Evolutionary conservation across 768 basidiomycete genomes (phyloP), one percentile per base, ranked within the genome.

Genomic region (Suillus ampliporus): DNA sequence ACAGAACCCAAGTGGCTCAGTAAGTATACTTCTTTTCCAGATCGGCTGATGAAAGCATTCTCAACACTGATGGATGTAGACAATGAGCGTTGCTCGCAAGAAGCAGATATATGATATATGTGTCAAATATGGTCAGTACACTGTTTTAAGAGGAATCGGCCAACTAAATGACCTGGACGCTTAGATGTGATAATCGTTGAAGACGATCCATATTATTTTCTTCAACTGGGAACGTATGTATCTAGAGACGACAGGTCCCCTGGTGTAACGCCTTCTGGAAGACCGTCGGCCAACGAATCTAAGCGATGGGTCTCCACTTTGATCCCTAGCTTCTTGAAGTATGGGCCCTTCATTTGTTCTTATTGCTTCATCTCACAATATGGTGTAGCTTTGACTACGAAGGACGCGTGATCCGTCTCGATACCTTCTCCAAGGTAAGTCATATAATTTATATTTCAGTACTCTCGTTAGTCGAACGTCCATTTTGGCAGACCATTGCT

Each of bases 181-280:
- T 56, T 46, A 89, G 87, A 93, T 66, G 73, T 92, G 26, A 86
- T 92, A 66, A 92, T 92, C 63, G 86, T 90, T 59, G 91, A 94
- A 78, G 92, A 94, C 67, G 92, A 93, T 74, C 92, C 92, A 4
- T 92, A 93, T 74, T 88, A 85, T 74, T 90, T 91, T 77, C 78
- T 92, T 26, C 90, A 92, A 71, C 76, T 86, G 64, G 84, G 83
- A 0, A 64, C 75, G 2, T 92, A 89, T 72, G 69, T 79, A 8
- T 82, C 80, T 6, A 84, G 84, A 63, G 64, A 67, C 34, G 74
- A 74, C 35, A 80, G 77, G 23, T 64, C 63, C 59, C 26, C 43
- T 28, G 17, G 35, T 57, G 58, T 52, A 3, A 58, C 56, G 23
- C 60, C 60, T n/a, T 57, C 63, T 35, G 48, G 46, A 43, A 11